Conservation (phyloP, 129 eudicot genomes). For the Ambrosia artemisiifolia region DNA sequence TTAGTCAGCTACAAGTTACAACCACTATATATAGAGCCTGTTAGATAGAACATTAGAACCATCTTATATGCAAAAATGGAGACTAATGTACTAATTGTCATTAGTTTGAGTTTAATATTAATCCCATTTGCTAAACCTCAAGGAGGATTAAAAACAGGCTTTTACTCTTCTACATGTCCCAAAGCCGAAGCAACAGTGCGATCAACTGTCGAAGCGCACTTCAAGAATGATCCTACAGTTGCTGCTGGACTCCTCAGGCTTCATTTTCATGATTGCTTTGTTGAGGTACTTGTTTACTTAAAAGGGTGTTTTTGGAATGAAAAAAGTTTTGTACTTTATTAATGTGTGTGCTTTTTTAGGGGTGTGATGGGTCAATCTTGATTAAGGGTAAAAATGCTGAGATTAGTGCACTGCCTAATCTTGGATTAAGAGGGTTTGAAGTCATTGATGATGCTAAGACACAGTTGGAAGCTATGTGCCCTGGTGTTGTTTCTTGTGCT, state of each 20-base stretch:
- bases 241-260: constrained; percentile 82
- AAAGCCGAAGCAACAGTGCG: constrained; percentile 66
- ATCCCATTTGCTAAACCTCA: constrained; percentile 31
- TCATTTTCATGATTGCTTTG: constrained; percentile 88
- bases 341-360: constrained; percentile 37
- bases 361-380: constrained; percentile 84
- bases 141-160: constrained; percentile 48
- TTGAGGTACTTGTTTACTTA: constrained; percentile 44
- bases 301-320: constrained; percentile 15
- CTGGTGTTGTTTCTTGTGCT: constrained; percentile 88
- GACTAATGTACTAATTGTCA: constrained; percentile 12
- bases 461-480: constrained; percentile 70
- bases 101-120: constrained; percentile 17
- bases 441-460: constrained; percentile 81
- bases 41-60: constrained; percentile 3
- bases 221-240: constrained; percentile 51
- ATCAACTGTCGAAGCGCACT: constrained; percentile 59
- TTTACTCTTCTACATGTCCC: constrained; percentile 69
- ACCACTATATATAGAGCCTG: background rate
- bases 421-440: constrained; percentile 76
- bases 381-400: constrained; percentile 57
- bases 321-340: constrained; percentile 16
- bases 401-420: constrained; percentile 56
- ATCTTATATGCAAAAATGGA: constrained; percentile 32
- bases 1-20: constrained; percentile 1